phyloP scores from a whole-genome alignment of 805 yeast species.

The Komagataella kurtzmanii region DNA sequence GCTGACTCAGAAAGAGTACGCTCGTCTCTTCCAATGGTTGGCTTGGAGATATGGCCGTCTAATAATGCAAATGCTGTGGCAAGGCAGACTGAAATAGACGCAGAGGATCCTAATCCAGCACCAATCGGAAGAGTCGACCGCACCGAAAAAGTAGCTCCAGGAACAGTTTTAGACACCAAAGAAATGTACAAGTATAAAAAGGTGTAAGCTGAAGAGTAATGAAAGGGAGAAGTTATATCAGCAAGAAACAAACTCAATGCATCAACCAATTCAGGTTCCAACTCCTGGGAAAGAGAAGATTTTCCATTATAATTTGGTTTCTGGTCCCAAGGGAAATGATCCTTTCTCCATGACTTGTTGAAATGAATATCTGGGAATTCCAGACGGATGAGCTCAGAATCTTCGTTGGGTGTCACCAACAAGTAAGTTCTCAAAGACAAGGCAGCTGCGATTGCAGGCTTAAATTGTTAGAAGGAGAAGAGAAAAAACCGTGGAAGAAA shows the following conservation, averaged over 20 bases:
- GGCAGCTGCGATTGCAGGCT: constrained; percentile 95
- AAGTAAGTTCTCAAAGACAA: constrained; percentile 75
- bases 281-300: constrained; percentile 31
- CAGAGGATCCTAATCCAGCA: constrained; percentile 94
- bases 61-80: constrained; percentile 58
- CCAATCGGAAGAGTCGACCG: constrained; percentile 88
- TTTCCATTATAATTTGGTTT: constrained; percentile 12
- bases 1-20: constrained; percentile 18
- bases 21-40: constrained; percentile 21
- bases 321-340: constrained; percentile 49
- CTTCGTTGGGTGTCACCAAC: constrained; percentile 36
- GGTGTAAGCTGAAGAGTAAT: constrained; percentile 68
- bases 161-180: constrained; percentile 31
- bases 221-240: constrained; percentile 39
- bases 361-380: constrained; percentile 80
- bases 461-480: not conserved
- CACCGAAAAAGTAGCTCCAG: constrained; percentile 46
- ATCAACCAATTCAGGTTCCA: constrained; percentile 44
- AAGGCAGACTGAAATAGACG: constrained; percentile 76
- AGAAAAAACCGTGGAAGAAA: not conserved
- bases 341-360: constrained; percentile 45
- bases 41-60: constrained; percentile 37
- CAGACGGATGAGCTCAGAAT: constrained; percentile 33
- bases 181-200: constrained; percentile 67
- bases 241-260: constrained; percentile 30